These are phyloP conservation scores for Eimeria brunetti DNA, from an alignment of 169 alveolate genomes.

Conservation along the genomic window DNA sequence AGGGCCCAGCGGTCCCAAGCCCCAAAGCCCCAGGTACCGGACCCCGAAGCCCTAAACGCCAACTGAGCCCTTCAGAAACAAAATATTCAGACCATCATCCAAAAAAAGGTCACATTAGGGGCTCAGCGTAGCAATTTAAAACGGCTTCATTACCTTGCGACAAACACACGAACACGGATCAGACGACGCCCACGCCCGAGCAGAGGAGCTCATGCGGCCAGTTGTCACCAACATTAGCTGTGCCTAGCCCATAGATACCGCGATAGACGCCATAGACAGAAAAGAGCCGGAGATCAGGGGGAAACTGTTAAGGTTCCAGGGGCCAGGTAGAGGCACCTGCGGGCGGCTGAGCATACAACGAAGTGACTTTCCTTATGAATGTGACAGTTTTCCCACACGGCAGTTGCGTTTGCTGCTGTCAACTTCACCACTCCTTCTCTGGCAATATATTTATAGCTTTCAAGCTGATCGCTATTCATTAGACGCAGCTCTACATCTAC, in stretches of 20 bases:
- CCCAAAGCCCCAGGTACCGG: slow-evolving; percentile 26
- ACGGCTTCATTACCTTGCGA: background rate
- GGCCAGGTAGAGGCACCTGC: background rate
- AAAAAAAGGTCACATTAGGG: background rate
- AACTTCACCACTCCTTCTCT: background rate
- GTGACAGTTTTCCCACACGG: background rate
- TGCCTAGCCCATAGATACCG: background rate
- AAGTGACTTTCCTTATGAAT: too few relatives aligned
- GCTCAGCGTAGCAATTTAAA: background rate
- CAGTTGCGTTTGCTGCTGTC: background rate
- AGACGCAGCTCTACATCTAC: background rate
- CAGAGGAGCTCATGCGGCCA: background rate
- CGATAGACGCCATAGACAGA: background rate
- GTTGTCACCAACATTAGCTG: background rate
- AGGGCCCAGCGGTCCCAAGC: background rate
- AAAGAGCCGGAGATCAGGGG: background rate
- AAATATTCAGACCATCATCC: background rate
- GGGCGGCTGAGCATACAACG: background rate
- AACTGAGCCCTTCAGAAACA: background rate
- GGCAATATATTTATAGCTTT: background rate
- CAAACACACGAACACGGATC: background rate
- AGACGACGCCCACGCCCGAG: background rate
- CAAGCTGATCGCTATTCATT: background rate
- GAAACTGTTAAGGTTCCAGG: background rate
- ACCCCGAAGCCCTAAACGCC: background rate